phyloP scores from a whole-genome alignment of 2,329 filamentous ascomycete genomes.

The Botryosphaeria dothidea region DNA sequence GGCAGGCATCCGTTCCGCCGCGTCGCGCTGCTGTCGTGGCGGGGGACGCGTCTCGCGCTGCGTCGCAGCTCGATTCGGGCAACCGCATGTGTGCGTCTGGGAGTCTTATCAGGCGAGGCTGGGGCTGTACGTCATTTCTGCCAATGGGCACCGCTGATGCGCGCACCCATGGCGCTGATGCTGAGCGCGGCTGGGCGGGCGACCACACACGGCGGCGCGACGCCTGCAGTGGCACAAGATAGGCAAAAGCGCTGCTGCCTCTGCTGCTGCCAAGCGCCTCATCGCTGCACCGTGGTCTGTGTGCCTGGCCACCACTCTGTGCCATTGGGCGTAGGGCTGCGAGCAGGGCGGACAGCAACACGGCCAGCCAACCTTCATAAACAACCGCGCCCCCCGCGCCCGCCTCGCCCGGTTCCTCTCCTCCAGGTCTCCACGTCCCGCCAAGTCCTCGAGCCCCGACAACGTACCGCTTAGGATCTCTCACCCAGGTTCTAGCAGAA shows the following conservation, averaged over 20 bases:
- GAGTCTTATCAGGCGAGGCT: constrained; percentile 8
- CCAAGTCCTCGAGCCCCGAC: background rate
- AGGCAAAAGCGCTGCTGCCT: constrained; percentile 11
- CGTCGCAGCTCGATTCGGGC: background rate
- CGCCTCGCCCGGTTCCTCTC: background rate
- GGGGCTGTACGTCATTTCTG: constrained; percentile 13
- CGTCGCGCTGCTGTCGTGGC: background rate
- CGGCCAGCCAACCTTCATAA: background rate
- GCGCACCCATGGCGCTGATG: background rate
- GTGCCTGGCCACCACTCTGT: background rate
- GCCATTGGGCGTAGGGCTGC: background rate
- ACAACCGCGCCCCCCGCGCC: background rate
- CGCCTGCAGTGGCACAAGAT: constrained; percentile 6
- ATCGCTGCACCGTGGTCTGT: background rate
- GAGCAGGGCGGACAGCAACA: background rate
- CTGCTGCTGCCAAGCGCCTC: background rate
- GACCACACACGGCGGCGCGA: background rate
- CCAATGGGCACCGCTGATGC: background rate
- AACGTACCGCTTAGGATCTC: constrained; percentile 11
- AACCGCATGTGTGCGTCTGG: background rate
- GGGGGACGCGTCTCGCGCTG: background rate
- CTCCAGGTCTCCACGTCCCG: constrained; percentile 8
- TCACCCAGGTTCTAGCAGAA: constrained; percentile 1
- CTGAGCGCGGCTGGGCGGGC: constrained; percentile 3
- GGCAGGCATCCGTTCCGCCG: background rate